phyloP scores from a whole-genome alignment of 768 basidiomycete species.

The Agaricus subrufescens region DNA sequence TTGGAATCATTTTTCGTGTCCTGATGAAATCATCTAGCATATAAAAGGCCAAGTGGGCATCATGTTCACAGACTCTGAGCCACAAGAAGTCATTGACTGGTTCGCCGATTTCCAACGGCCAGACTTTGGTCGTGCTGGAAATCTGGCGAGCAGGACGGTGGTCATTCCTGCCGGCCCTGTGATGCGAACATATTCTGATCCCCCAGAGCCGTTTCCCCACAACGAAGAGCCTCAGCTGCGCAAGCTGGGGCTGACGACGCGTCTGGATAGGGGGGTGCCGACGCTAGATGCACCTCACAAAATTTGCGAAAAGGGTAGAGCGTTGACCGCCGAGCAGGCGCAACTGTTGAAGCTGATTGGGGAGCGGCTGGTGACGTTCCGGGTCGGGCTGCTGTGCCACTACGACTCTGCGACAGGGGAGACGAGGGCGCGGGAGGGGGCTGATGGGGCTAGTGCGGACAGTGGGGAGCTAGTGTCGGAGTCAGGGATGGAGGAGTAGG shows the following conservation, averaged over 20 bases:
- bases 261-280: conserved; percentile 84
- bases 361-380: conserved; percentile 83
- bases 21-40: conserved; percentile 44
- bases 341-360: conserved; percentile 91
- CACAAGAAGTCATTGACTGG: conserved; percentile 92
- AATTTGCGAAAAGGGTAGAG: conserved; percentile 80
- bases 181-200: conserved; percentile 73
- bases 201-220: conserved; percentile 89
- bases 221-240: conserved; percentile 97
- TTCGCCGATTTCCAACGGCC: conserved; percentile 86
- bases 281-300: conserved; percentile 75
- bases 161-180: conserved; percentile 81
- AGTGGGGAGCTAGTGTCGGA: conserved; percentile 37
- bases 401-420: conserved; percentile 71
- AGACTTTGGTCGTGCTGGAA: conserved; percentile 90
- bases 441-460: conserved; percentile 8
- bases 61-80: conserved; percentile 85
- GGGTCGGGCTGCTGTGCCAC: conserved; percentile 61
- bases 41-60: conserved; percentile 94
- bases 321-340: conserved; percentile 80
- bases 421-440: conserved; percentile 54
- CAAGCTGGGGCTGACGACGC: conserved; percentile 83
- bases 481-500: conserved; percentile 19
- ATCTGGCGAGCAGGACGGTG: conserved; percentile 69
- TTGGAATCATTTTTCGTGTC: not conserved